Percentiles rank a stretch among this genome's conserved stretches.
Conservation (phyloP, 2,329 filamentous ascomycete species). For the Fusarium clavum region DNA sequence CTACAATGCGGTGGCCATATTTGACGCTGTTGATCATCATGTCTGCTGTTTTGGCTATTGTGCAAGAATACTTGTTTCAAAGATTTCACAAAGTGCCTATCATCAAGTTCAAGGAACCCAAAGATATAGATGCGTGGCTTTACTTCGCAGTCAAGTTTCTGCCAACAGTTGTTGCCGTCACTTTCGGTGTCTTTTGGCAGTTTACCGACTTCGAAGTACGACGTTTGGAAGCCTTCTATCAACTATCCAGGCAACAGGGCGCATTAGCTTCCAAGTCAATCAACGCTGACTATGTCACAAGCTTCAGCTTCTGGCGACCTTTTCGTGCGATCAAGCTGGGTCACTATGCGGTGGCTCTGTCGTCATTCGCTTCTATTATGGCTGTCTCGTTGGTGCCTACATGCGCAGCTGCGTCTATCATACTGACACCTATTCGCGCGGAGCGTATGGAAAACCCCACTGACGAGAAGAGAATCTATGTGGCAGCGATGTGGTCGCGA, state of each 20-base stretch:
- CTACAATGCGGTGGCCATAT: conserved; percentile 73
- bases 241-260: conserved; percentile 70
- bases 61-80: conserved; percentile 67
- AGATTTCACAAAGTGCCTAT: conserved; percentile 59
- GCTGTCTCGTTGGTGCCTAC: conserved; percentile 77
- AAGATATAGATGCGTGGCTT: conserved; percentile 60
- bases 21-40: conserved; percentile 64
- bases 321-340: conserved; percentile 69
- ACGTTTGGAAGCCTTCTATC: conserved; percentile 74
- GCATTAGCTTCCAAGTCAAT: conserved; percentile 73
- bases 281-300: conserved; percentile 80
- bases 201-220: conserved; percentile 74
- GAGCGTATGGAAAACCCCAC: conserved; percentile 57
- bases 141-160: conserved; percentile 74
- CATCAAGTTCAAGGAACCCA: conserved; percentile 61
- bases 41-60: conserved; percentile 63
- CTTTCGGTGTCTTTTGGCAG: conserved; percentile 74
- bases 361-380: conserved; percentile 72
- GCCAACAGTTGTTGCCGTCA: conserved; percentile 70
- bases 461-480: conserved; percentile 64
- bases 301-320: conserved; percentile 73
- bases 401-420: conserved; percentile 71
- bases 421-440: conserved; percentile 64
- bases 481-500: conserved; percentile 70
- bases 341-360: conserved; percentile 76